Evolutionary conservation across 108 stramenopile species (phyloP).

Genomic region (Stephanodiscus minutulus): DNA sequence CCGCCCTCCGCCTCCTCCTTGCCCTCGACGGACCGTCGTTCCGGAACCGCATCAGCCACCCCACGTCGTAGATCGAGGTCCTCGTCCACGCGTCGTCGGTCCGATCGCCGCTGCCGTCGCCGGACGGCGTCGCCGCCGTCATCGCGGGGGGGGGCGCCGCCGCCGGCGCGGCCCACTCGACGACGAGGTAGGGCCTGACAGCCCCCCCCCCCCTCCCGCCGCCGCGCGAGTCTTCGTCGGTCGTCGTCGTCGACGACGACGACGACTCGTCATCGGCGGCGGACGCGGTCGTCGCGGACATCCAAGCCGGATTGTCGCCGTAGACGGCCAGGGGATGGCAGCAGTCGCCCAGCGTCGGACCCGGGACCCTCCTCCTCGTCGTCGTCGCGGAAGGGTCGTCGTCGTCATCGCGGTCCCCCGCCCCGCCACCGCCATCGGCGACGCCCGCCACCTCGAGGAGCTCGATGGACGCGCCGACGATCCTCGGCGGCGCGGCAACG

Average conservation of each 20-base stretch:
- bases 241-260: background rate
- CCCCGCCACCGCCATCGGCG: constrained; percentile 6
- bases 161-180: constrained; percentile 38
- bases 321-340: constrained; percentile 45
- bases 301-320: constrained; percentile 33
- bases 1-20: constrained; percentile 18
- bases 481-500: constrained; percentile 21
- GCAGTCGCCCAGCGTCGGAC: constrained; percentile 36
- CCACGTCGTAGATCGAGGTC: constrained; percentile 55
- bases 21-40: constrained; percentile 39
- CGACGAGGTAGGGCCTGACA: constrained; percentile 27
- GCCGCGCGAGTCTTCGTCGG: background rate
- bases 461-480: constrained; percentile 13
- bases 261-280: too few relatives aligned
- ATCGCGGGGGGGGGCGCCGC: background rate
- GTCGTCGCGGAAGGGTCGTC: background rate
- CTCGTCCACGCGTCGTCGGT: constrained; percentile 12
- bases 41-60: constrained; percentile 54
- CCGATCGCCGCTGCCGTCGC: constrained; percentile 4
- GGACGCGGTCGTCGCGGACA: background rate
- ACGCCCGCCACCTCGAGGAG: background rate
- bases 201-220: background rate
- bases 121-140: too few relatives aligned
- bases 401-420: background rate
- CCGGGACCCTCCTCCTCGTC: constrained; percentile 13